Percentiles rank a stretch among this genome's conserved stretches.
Evolutionary conservation across 805 yeast species (phyloP).

Genomic region (Candida krabiensis): DNA sequence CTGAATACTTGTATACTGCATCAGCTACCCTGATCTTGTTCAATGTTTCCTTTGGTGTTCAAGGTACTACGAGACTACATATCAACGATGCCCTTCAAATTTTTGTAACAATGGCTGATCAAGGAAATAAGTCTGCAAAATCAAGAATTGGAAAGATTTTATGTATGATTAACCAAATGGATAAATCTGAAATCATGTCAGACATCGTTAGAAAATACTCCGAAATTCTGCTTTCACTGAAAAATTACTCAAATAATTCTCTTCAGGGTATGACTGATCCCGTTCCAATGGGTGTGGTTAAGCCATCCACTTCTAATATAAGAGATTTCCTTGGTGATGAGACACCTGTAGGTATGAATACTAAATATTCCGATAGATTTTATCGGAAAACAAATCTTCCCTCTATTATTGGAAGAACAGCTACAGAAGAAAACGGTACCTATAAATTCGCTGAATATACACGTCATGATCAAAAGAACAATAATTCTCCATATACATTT

Average conservation of each 20-base stretch:
- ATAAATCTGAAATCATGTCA: slow-evolving; percentile 4
- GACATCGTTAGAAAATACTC: slow-evolving; percentile 7
- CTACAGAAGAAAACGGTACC: not conserved
- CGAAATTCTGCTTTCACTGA: not conserved
- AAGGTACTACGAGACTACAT: slow-evolving; percentile 65
- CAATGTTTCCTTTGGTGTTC: slow-evolving; percentile 74
- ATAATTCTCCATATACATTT: not conserved
- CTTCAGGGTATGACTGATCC: not conserved
- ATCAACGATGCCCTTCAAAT: slow-evolving; percentile 65
- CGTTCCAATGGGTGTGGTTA: not conserved
- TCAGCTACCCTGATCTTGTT: slow-evolving; percentile 65
- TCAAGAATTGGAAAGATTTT: slow-evolving; percentile 62
- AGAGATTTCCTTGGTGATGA: not conserved
- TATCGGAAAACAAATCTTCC: not conserved
- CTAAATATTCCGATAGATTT: not conserved
- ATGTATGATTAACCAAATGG: slow-evolving; percentile 3
- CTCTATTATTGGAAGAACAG: not conserved
- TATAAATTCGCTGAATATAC: no score
- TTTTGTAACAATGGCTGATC: slow-evolving; percentile 61
- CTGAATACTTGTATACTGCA: slow-evolving; percentile 73
- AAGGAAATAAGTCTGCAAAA: slow-evolving; percentile 72
- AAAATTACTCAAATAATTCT: not conserved
- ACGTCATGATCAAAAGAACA: not conserved
- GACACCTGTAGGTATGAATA: not conserved
- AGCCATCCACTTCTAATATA: not conserved